Evolutionary conservation across 805 yeast genomes (phyloP).

Genomic region (Yarrowia sp.): DNA sequence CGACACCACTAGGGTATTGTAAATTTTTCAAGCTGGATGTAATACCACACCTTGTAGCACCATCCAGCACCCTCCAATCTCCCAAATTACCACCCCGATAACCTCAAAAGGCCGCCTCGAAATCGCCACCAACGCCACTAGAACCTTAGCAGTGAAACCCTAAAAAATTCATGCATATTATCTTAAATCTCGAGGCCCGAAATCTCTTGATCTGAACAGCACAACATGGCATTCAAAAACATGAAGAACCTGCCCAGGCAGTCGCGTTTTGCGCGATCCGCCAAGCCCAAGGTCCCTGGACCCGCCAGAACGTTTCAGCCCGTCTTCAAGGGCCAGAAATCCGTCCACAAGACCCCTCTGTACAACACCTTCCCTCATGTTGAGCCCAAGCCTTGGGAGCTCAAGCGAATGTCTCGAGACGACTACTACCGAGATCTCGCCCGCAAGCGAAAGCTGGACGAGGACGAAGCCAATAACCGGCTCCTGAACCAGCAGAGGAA

Average conservation of each 20-base stretch:
- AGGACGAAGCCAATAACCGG: neutral
- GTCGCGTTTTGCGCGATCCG: neutral
- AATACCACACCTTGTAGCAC: too few relatives aligned
- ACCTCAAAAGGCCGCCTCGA: neutral
- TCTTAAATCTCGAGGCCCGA: neutral
- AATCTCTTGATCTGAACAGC: neutral
- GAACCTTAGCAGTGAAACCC: neutral
- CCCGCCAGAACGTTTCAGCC: slow-evolving; percentile 19
- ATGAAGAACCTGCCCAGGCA: neutral
- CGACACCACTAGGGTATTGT: too few relatives aligned
- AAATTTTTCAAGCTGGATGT: too few relatives aligned
- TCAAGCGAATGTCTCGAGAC: slow-evolving; percentile 13
- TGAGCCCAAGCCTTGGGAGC: slow-evolving; percentile 27
- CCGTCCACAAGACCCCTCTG: slow-evolving; percentile 5
- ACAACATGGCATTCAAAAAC: slow-evolving; percentile 6
- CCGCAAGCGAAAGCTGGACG: slow-evolving; percentile 6
- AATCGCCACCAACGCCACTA: neutral
- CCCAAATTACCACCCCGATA: too few relatives aligned
- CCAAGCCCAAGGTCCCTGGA: neutral
- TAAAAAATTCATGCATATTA: slow-evolving; percentile 7
- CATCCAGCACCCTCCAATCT: too few relatives aligned
- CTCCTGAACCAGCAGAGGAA: neutral
- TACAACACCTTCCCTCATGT: slow-evolving; percentile 22
- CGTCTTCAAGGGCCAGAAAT: neutral
- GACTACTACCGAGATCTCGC: slow-evolving; percentile 17